A percentile compares a stretch with the other conserved stretches of the same genome.
These are phyloP conservation scores for Haplographium delicatum DNA, from an alignment of 495 filamentous ascomycete genomes.

Conservation along the genomic window DNA sequence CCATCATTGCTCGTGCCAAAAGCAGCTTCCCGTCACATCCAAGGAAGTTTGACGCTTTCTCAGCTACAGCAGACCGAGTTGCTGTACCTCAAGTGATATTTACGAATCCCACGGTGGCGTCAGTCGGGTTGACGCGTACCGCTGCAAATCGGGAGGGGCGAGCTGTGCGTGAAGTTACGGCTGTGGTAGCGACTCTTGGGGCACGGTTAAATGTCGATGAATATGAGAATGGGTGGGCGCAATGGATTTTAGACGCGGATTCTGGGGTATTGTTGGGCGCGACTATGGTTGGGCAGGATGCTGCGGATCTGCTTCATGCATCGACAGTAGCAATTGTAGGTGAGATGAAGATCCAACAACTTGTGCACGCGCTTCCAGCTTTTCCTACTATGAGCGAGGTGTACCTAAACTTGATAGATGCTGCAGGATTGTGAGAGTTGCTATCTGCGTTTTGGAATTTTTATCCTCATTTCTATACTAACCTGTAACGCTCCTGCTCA, in stretches of 20 bases:
- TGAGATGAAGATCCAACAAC: conserved; percentile 8
- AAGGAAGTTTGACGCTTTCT: no score
- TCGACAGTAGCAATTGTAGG: conserved; percentile 15
- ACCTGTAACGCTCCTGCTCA: no score
- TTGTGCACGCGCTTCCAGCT: conserved; percentile 13
- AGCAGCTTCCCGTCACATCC: no score
- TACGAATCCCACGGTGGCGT: conserved; percentile 13
- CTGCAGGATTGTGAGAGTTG: conserved; percentile 18
- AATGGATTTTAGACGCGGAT: conserved; percentile 13
- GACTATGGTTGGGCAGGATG: conserved; percentile 17
- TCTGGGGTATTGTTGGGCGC: conserved; percentile 12
- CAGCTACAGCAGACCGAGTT: conserved; percentile 2
- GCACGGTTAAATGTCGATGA: conserved; percentile 14
- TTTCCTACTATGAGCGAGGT: conserved; percentile 20
- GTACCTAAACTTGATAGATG: conserved; percentile 7
- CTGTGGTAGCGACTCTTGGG: not conserved
- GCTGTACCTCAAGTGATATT: conserved; percentile 15
- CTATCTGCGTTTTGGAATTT: no score
- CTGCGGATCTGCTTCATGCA: conserved; percentile 17
- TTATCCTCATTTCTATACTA: no score
- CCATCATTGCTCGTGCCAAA: no score
- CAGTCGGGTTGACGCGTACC: conserved; percentile 8
- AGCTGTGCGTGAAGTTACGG: conserved; percentile 1
- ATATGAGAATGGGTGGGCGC: conserved; percentile 12
- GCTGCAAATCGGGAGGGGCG: conserved; percentile 1